Base-by-base conservation (phyloP, 345 rosid genomes). In the Toxicodendron radicans region DNA sequence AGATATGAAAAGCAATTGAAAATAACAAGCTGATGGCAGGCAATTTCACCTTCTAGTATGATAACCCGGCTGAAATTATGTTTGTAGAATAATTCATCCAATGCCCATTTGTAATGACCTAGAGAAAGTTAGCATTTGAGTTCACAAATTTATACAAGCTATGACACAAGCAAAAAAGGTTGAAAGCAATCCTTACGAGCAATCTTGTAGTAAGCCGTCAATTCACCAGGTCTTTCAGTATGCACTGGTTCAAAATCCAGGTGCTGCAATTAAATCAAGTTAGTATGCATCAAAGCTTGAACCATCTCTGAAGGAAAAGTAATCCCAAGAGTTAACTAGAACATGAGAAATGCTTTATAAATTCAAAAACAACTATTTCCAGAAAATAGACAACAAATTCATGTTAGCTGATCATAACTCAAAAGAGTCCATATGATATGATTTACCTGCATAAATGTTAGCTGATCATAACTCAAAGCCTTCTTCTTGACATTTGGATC, bases 101-200 rank as follows among this genome's bases (percentile, higher is more conserved):
- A 72, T 61, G 97, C 98, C 99, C 99, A 95, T 79, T 89, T 93
- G 84, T 93, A 93, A 86, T 95, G 98, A 75, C 97, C 95, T 90
- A 53, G 63, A 78, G 43, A 70, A 67, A 73, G 73, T 13, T 78
- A 70, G 18, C 23, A 58, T 49, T 60, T 76, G 65, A 81, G 80
- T 51, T 58, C 56, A 73, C 76, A 68, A 65, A 63, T 69, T 71
- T 65, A 75, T 33, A 66, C 73, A 63, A 70, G 62, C 16, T 38
- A 52, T 8, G 61, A 71, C 17, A 52, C 8, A 61, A 73, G 51
- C 63, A 80, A 78, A 59, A 73, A 12, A 78, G 66, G 71, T 54
- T 64, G 53, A 78, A 76, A 73, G 33, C 8, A 74, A 71, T 64
- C 58, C 89, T 85, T 87, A 95, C 98, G 80, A 69, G 92, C 95